phyloP scores from a whole-genome alignment of 495 filamentous ascomycete genomes.

The Platismatia glauca region DNA sequence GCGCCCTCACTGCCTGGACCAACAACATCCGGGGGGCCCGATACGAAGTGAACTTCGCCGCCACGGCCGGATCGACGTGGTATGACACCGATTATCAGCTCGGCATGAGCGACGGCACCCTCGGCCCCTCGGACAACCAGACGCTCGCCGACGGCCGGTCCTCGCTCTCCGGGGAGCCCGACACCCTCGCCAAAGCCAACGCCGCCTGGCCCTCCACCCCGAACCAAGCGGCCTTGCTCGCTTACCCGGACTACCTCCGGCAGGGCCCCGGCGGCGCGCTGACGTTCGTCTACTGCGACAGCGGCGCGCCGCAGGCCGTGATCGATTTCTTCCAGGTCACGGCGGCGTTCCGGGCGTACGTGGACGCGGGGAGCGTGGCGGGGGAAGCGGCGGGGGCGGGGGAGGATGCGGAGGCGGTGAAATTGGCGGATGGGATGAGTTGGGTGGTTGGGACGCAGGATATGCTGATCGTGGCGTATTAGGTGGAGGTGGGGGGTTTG shows the following conservation, averaged over 20 bases:
- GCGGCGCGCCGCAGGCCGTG: not conserved
- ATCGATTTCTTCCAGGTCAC: slow-evolving; percentile 13
- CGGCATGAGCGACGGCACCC: slow-evolving; percentile 16
- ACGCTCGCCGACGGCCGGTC: not conserved
- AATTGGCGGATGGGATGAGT: slow-evolving; percentile 3
- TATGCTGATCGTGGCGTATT: slow-evolving; percentile 8
- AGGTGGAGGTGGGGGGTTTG: too few species aligned
- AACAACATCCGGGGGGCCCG: slow-evolving; percentile 5
- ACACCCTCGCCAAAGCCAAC: slow-evolving; percentile 20
- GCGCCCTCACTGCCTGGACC: slow-evolving; percentile 14
- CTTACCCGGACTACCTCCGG: slow-evolving; percentile 5
- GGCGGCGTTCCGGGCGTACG: slow-evolving; percentile 6
- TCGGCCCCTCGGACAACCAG: slow-evolving; percentile 11
- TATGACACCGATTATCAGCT: slow-evolving; percentile 19
- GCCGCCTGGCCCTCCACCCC: slow-evolving; percentile 4
- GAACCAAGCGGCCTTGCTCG: slow-evolving; percentile 3
- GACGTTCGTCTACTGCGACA: not conserved
- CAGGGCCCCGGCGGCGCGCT: not conserved
- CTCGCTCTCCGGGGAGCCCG: slow-evolving; percentile 16
- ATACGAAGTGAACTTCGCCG: slow-evolving; percentile 17
- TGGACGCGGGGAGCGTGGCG: slow-evolving; percentile 10
- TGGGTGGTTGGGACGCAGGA: not conserved
- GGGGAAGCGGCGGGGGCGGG: not conserved
- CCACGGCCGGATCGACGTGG: slow-evolving; percentile 9
- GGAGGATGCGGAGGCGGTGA: not conserved